These are phyloP conservation scores for Craspedostauros australis DNA, from an alignment of 108 stramenopile species.

Conservation along the genomic window DNA sequence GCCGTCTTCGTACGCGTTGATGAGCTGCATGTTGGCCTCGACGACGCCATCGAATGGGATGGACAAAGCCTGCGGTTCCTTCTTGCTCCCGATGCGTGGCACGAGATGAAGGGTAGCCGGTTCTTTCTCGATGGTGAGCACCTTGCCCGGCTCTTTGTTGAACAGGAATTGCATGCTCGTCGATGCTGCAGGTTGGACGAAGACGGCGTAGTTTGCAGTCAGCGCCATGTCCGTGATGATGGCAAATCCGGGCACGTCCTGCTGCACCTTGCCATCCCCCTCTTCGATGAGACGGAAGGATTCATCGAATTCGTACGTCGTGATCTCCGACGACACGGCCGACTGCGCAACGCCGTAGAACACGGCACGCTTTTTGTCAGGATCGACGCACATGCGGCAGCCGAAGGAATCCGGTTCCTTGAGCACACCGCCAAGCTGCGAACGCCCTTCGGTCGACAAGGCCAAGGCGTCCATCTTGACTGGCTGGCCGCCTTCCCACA, in stretches of 20 bases:
- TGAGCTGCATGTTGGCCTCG: slow-evolving; percentile 69
- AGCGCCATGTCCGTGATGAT: slow-evolving; percentile 68
- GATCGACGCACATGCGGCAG: slow-evolving; percentile 47
- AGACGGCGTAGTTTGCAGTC: slow-evolving; percentile 72
- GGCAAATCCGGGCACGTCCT: slow-evolving; percentile 61
- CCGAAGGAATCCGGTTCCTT: slow-evolving; percentile 64
- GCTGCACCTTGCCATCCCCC: slow-evolving; percentile 37
- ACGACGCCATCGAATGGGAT: slow-evolving; percentile 60
- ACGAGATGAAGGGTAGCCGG: slow-evolving; percentile 54
- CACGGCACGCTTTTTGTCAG: slow-evolving; percentile 53
- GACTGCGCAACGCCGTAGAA: slow-evolving; percentile 60
- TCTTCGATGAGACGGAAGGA: slow-evolving; percentile 52
- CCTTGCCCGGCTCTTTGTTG: slow-evolving; percentile 70
- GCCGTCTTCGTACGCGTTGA: slow-evolving; percentile 73
- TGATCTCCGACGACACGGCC: slow-evolving; percentile 44
- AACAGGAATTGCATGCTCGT: slow-evolving; percentile 71
- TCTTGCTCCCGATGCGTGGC: slow-evolving; percentile 40
- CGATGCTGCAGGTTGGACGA: slow-evolving; percentile 55
- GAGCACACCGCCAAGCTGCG: slow-evolving; percentile 73
- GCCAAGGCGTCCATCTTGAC: slow-evolving; percentile 76
- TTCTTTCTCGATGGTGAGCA: slow-evolving; percentile 17
- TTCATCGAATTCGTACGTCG: slow-evolving; percentile 69
- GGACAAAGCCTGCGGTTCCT: slow-evolving; percentile 32
- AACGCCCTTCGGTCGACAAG: slow-evolving; percentile 72
- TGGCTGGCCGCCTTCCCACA: slow-evolving; percentile 81